Evolutionary conservation across 1,139 yeast species (phyloP).

Genomic region (Diutina rugosa): DNA sequence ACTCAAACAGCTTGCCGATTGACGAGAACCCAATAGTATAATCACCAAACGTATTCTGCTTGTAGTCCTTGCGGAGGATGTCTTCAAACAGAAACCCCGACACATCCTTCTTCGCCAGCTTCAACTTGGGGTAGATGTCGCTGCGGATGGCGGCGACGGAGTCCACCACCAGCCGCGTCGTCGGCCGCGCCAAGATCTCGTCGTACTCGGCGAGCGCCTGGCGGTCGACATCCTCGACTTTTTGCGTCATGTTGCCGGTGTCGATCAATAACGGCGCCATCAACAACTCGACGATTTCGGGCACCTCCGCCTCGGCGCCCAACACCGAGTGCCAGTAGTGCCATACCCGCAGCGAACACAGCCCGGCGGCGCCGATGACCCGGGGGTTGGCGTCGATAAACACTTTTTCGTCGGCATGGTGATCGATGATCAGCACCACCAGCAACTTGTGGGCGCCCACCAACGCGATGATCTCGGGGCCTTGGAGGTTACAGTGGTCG

Average conservation of each 20-base stretch:
- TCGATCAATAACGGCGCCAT: constrained; percentile 64
- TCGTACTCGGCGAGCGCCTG: constrained; percentile 26
- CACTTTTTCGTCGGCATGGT: constrained; percentile 63
- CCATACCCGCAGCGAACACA: constrained; percentile 67
- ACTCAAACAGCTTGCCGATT: constrained; percentile 49
- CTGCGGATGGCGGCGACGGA: constrained; percentile 2
- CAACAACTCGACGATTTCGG: constrained; percentile 28
- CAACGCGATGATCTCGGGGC: constrained; percentile 18
- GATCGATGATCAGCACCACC: constrained; percentile 66
- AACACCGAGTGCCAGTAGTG: constrained; percentile 38
- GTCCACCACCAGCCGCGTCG: background rate
- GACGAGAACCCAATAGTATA: constrained; percentile 62
- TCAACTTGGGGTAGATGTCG: constrained; percentile 26
- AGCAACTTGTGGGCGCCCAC: constrained; percentile 13
- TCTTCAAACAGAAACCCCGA: constrained; percentile 46
- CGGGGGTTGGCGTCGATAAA: constrained; percentile 42
- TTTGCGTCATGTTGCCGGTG: constrained; percentile 49
- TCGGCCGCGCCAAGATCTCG: constrained; percentile 2
- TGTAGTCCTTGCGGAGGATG: constrained; percentile 70
- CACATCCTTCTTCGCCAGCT: constrained; percentile 48
- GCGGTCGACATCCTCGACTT: constrained; percentile 43
- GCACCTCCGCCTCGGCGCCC: constrained; percentile 8
- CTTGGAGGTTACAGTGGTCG: constrained; percentile 71
- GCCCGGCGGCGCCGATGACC: constrained; percentile 50
- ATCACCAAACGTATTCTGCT: constrained; percentile 41